phyloP scores from a whole-genome alignment of 2,329 filamentous ascomycete genomes.

The Cyclaneusma minus region DNA sequence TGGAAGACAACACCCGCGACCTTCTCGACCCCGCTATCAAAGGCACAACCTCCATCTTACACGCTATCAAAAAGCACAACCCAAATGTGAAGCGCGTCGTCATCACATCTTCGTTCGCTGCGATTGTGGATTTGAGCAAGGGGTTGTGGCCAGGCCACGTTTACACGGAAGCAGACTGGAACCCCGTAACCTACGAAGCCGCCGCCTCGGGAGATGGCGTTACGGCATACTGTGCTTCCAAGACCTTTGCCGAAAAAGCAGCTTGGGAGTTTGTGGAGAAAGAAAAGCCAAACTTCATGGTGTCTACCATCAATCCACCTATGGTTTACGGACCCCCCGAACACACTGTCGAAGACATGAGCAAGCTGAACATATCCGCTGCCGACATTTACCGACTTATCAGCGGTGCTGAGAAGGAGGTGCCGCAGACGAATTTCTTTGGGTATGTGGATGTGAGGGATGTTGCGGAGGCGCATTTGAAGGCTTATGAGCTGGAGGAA shows the following conservation, averaged over 20 bases:
- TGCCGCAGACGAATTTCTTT: constrained; percentile 29
- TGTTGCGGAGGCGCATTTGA: constrained; percentile 44
- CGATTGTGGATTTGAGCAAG: constrained; percentile 37
- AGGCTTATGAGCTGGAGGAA: constrained; percentile 35
- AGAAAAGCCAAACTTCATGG: constrained; percentile 35
- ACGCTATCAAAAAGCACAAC: constrained; percentile 24
- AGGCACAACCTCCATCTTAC: constrained; percentile 31
- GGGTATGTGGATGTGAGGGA: constrained; percentile 44
- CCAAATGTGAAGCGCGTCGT: constrained; percentile 21
- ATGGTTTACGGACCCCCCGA: constrained; percentile 45
- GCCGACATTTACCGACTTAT: constrained; percentile 48
- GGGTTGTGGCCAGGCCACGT: constrained; percentile 29
- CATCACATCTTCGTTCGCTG: constrained; percentile 49
- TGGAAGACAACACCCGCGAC: constrained; percentile 18
- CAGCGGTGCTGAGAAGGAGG: constrained; percentile 38
- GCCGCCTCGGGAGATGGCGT: constrained; percentile 15
- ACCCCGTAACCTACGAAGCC: constrained; percentile 30
- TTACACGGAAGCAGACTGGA: constrained; percentile 37
- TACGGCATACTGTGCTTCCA: constrained; percentile 21
- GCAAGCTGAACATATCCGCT: constrained; percentile 56
- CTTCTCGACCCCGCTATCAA: constrained; percentile 37
- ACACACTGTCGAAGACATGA: constrained; percentile 42
- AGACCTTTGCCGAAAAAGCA: constrained; percentile 50
- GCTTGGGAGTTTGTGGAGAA: constrained; percentile 44
- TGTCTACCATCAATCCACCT: constrained; percentile 44